phyloP scores from a whole-genome alignment of 2,329 filamentous ascomycete genomes.

The Colletotrichum destructivum region DNA sequence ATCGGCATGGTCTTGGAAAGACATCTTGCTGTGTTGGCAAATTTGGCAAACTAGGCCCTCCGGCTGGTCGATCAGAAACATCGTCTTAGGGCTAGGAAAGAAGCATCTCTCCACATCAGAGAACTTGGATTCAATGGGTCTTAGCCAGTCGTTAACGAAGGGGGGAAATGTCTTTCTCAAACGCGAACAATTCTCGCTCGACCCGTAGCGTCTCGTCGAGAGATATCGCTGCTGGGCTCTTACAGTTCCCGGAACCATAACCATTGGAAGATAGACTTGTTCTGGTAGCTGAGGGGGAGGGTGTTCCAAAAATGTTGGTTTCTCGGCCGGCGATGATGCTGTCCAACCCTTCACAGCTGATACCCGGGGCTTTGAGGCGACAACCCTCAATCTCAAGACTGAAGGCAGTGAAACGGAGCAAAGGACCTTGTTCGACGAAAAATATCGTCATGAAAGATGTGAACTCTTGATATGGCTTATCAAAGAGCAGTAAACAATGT shows the following conservation, averaged over 20 bases:
- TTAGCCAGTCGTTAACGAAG: conserved; percentile 15
- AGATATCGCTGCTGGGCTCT: background rate
- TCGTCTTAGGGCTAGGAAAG: conserved; percentile 49
- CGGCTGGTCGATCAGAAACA: conserved; percentile 48
- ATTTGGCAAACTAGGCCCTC: conserved; percentile 47
- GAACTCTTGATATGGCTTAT: too few relatives aligned
- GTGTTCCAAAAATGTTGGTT: background rate
- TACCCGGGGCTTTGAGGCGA: background rate
- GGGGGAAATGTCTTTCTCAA: conserved; percentile 18
- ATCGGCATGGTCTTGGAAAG: conserved; percentile 35
- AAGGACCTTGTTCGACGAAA: background rate
- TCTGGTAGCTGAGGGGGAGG: background rate
- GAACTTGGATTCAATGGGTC: background rate
- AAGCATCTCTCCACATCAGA: conserved; percentile 40
- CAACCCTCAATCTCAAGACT: background rate
- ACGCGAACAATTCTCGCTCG: conserved; percentile 2
- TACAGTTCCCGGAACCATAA: background rate
- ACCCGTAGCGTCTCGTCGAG: background rate
- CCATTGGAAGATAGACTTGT: background rate
- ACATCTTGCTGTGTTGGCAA: conserved; percentile 45
- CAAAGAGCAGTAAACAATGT: too few relatives aligned
- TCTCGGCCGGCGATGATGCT: background rate
- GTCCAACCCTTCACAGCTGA: background rate
- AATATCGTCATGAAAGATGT: background rate
- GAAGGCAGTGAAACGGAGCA: background rate